phyloP scores from a whole-genome alignment of 306 rosid species.

The Urtica urens region DNA sequence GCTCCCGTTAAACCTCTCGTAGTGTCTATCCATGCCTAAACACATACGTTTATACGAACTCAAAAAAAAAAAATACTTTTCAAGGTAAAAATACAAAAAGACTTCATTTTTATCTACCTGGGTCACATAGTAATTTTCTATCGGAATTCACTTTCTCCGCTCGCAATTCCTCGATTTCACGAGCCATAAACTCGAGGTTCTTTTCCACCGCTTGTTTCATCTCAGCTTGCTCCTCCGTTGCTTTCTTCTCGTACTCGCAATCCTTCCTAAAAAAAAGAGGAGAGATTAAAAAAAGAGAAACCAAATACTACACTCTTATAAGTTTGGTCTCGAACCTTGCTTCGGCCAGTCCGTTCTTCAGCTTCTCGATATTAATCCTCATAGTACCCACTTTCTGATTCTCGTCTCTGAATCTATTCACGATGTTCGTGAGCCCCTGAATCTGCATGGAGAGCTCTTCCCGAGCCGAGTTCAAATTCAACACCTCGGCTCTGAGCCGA shows the following conservation, averaged over 20 bases:
- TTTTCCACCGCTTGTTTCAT: constrained; percentile 38
- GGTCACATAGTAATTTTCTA: too few species aligned
- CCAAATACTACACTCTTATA: constrained; percentile 5
- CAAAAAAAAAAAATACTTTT: constrained; percentile 17
- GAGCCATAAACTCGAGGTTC: constrained; percentile 39
- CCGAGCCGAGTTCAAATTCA: constrained; percentile 25
- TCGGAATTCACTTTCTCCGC: too few species aligned
- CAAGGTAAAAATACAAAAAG: not conserved
- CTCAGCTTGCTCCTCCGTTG: constrained; percentile 28
- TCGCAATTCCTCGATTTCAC: constrained; percentile 33
- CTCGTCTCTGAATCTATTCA: constrained; percentile 27
- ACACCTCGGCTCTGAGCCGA: constrained; percentile 32
- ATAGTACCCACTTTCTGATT: constrained; percentile 30
- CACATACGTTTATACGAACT: constrained; percentile 18
- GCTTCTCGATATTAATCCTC: constrained; percentile 28
- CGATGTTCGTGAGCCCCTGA: constrained; percentile 34
- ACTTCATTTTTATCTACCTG: too few species aligned
- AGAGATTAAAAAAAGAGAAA: not conserved
- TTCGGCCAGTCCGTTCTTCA: constrained; percentile 32
- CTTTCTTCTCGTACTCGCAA: constrained; percentile 35
- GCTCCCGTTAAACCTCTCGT: constrained; percentile 30
- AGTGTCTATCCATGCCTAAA: constrained; percentile 21
- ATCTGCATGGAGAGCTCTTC: constrained; percentile 32
- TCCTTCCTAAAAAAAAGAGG: constrained; percentile 27
- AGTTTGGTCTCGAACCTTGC: constrained; percentile 32